These are phyloP conservation scores for Ogataea neopini DNA, from an alignment of 805 yeast genomes.

Conservation along the genomic window DNA sequence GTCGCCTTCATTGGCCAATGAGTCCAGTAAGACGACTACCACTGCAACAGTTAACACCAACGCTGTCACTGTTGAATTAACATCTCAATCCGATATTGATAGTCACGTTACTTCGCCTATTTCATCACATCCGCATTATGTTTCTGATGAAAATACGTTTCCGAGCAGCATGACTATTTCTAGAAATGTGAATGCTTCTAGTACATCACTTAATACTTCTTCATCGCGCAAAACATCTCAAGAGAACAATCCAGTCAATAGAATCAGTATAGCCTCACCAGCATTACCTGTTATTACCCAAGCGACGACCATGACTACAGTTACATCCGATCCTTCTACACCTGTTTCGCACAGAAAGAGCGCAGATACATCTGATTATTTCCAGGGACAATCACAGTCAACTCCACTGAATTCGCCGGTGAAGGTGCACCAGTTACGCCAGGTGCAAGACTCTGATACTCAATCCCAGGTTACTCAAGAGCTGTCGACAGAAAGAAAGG, in stretches of 20 bases:
- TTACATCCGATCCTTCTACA: slow-evolving; percentile 26
- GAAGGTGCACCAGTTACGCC: slow-evolving; percentile 14
- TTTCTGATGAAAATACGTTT: slow-evolving; percentile 16
- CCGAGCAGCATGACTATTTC: slow-evolving; percentile 12
- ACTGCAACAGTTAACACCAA: slow-evolving; percentile 5
- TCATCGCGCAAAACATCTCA: slow-evolving; percentile 25
- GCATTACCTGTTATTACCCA: slow-evolving; percentile 39
- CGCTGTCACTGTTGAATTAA: neutral
- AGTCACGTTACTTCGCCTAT: slow-evolving; percentile 14
- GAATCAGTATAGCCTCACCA: slow-evolving; percentile 34
- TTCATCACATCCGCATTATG: slow-evolving; percentile 10
- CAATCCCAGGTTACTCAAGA: neutral
- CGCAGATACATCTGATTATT: slow-evolving; percentile 17
- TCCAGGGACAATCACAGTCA: slow-evolving; percentile 8
- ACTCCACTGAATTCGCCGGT: slow-evolving; percentile 16
- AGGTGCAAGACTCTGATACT: slow-evolving; percentile 5
- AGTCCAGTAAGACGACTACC: slow-evolving; percentile 8
- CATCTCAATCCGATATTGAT: slow-evolving; percentile 4
- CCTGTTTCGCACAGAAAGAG: slow-evolving; percentile 18
- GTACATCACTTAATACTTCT: slow-evolving; percentile 20
- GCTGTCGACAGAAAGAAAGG: neutral
- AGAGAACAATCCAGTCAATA: slow-evolving; percentile 30
- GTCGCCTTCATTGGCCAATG: slow-evolving; percentile 12
- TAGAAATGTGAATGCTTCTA: slow-evolving; percentile 17
- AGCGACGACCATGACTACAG: slow-evolving; percentile 36